Conservation (phyloP, 441 rosid species). For the Populus hybrid region DNA sequence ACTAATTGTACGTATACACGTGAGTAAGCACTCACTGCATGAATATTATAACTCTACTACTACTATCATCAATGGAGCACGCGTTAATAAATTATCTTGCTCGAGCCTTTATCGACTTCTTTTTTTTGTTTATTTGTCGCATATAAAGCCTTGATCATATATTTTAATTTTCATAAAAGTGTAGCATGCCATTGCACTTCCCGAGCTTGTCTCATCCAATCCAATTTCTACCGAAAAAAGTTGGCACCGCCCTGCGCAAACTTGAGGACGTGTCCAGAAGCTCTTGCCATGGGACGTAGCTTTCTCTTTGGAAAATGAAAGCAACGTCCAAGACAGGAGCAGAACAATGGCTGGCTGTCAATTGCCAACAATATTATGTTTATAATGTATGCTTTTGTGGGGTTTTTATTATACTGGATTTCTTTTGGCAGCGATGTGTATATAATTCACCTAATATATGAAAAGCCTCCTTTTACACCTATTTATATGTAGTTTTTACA, state of each 20-base stretch:
- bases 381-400: slow-evolving; percentile 9
- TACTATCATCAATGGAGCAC: not conserved
- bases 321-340: slow-evolving; percentile 3
- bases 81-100: not conserved
- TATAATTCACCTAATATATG: slow-evolving; percentile 16
- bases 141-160: not conserved
- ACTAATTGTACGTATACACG: slow-evolving; percentile 3
- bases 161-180: not conserved
- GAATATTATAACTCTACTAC: not conserved
- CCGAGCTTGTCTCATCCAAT: slow-evolving; percentile 7
- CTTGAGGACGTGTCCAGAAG: slow-evolving; percentile 16
- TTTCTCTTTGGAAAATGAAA: not conserved
- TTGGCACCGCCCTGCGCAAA: not conserved
- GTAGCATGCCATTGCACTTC: slow-evolving; percentile 20
- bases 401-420: not conserved
- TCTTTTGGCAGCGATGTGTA: not conserved
- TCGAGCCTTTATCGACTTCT: not conserved
- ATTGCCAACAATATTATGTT: slow-evolving; percentile 4
- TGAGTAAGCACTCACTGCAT: slow-evolving; percentile 13
- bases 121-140: not conserved
- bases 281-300: not conserved
- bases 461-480: not conserved
- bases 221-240: not conserved
- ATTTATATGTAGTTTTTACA: no score
- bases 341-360: not conserved